These are phyloP conservation scores for Prasinococcaceae sp. DNA, from an alignment of 139 green algal species.

Conservation along the genomic window DNA sequence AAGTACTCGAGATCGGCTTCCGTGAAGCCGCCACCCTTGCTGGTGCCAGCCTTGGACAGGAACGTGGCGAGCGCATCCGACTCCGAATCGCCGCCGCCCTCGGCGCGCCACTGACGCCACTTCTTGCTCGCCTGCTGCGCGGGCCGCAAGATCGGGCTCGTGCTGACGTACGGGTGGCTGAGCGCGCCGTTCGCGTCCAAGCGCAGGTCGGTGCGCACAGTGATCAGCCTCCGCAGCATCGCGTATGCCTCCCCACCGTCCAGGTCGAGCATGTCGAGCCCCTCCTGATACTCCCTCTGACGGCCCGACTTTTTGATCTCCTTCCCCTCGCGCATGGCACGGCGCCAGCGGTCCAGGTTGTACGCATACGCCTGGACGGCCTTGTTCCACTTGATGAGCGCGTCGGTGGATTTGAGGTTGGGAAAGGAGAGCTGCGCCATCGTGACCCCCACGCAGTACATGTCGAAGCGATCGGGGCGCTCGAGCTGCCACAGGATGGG, in stretches of 20 bases:
- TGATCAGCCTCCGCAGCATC: not conserved
- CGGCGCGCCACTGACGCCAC: slow-evolving; percentile 4
- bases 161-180: slow-evolving; percentile 13
- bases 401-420: slow-evolving; percentile 23
- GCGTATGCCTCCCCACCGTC: slow-evolving; percentile 8
- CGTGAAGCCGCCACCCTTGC: slow-evolving; percentile 36
- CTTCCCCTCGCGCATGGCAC: too few relatives aligned
- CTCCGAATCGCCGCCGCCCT: slow-evolving; percentile 7
- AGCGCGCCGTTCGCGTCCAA: slow-evolving; percentile 7
- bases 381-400: slow-evolving; percentile 32
- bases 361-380: slow-evolving; percentile 38
- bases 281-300: not conserved
- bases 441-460: slow-evolving; percentile 34
- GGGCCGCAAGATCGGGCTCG: slow-evolving; percentile 7
- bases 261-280: slow-evolving; percentile 22
- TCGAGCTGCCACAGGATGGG: slow-evolving; percentile 45
- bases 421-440: slow-evolving; percentile 35
- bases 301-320: slow-evolving; percentile 29
- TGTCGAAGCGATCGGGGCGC: slow-evolving; percentile 36
- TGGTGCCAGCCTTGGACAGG: slow-evolving; percentile 28
- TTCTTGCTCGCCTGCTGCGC: not conserved
- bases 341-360: slow-evolving; percentile 41
- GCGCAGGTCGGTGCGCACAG: not conserved
- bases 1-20: slow-evolving; percentile 45
- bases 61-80: slow-evolving; percentile 8